A percentile compares a stretch with the other conserved stretches of the same genome.
phyloP scores from a whole-genome alignment of 768 basidiomycete genomes.

The Suillus bovinus region DNA sequence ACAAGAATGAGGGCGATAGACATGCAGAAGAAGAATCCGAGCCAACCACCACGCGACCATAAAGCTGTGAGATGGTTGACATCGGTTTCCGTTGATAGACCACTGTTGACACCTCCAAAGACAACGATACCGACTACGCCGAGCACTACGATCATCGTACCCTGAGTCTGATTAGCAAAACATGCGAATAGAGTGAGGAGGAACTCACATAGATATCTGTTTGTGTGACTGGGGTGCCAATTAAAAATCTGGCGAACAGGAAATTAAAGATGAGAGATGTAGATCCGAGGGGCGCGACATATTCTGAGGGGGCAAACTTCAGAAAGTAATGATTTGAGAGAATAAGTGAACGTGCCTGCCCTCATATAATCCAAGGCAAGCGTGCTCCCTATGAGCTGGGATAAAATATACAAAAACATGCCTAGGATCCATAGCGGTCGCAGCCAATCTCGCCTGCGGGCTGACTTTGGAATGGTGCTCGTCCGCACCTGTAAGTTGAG shows the following conservation, averaged over 20 bases:
- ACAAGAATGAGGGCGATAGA: constrained; percentile 62
- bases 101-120: constrained; percentile 83
- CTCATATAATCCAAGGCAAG: constrained; percentile 87
- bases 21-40: constrained; percentile 88
- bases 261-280: constrained; percentile 96
- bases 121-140: constrained; percentile 89
- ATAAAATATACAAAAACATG: constrained; percentile 91
- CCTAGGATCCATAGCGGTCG: constrained; percentile 89
- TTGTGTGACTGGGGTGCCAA: constrained; percentile 81
- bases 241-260: constrained; percentile 86
- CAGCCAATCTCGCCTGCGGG: constrained; percentile 74
- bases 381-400: constrained; percentile 85
- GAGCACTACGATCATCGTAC: constrained; percentile 78
- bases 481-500: constrained; percentile 57
- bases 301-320: constrained; percentile 52
- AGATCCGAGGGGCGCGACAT: constrained; percentile 93
- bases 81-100: constrained; percentile 71
- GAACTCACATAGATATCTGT: constrained; percentile 76
- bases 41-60: constrained; percentile 88
- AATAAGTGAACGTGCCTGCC: constrained; percentile 50
- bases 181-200: background rate
- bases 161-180: constrained; percentile 42
- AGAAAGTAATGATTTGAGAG: constrained; percentile 15
- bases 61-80: constrained; percentile 76
- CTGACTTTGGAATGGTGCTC: constrained; percentile 71